These are phyloP conservation scores for Trichosanthes truncata DNA, from an alignment of 306 rosid species.

Conservation along the genomic window DNA sequence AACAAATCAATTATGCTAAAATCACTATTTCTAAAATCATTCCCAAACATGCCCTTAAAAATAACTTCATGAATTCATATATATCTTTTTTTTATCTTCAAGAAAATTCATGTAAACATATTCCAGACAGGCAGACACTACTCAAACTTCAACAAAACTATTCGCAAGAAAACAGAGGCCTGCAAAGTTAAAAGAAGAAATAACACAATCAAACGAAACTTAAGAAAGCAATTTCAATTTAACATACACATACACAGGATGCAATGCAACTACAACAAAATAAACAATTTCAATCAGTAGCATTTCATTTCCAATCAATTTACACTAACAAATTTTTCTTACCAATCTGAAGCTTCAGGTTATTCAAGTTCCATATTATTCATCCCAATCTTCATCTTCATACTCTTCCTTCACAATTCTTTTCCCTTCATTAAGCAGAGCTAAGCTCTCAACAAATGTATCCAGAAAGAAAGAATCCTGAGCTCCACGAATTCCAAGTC, in stretches of 20 bases:
- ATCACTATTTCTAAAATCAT: too few species aligned
- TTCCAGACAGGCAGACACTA: not conserved
- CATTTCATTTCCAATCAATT: not conserved
- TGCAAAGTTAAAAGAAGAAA: not conserved
- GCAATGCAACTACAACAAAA: not conserved
- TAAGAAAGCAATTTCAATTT: not conserved
- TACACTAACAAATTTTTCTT: not conserved
- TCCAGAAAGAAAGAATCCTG: conserved; percentile 12
- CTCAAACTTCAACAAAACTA: not conserved
- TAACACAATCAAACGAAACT: not conserved
- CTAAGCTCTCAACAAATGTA: conserved; percentile 12
- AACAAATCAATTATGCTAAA: too few species aligned
- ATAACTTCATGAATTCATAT: not conserved
- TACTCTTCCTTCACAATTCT: not conserved
- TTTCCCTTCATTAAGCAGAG: conserved; percentile 7
- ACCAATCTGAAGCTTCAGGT: not conserved
- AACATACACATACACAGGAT: not conserved
- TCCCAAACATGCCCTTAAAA: not conserved
- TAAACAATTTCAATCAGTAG: not conserved
- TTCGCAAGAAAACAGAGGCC: not conserved
- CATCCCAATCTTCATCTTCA: conserved; percentile 7
- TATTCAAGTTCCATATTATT: not conserved
- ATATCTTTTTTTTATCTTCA: too few species aligned
- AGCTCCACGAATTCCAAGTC: conserved; percentile 14
- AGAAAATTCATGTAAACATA: not conserved